Conservation (phyloP, 768 basidiomycete species). For the Lentinula sp. region DNA sequence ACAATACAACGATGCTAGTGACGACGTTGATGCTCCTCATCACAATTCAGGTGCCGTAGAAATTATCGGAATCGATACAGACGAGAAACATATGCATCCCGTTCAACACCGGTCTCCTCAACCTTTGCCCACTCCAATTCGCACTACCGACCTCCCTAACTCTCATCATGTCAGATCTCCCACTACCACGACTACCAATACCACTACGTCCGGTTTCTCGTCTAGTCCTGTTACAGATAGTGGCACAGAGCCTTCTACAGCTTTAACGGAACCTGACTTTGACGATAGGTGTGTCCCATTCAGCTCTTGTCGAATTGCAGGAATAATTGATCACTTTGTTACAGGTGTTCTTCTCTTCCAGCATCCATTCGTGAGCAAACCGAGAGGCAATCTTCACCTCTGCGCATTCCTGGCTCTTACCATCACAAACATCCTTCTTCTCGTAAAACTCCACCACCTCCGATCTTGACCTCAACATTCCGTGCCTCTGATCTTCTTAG, state of each 20-base stretch:
- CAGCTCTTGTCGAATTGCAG: neutral
- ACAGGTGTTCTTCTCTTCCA: neutral
- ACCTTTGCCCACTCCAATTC: neutral
- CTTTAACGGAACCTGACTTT: neutral
- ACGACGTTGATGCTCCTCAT: constrained; percentile 4
- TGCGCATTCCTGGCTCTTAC: constrained; percentile 11
- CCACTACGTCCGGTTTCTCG: constrained; percentile 10
- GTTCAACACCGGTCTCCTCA: constrained; percentile 27
- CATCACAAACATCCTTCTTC: constrained; percentile 1
- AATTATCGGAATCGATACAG: constrained; percentile 7
- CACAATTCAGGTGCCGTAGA: constrained; percentile 1
- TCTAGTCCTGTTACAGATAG: neutral
- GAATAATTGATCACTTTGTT: neutral
- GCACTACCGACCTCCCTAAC: constrained; percentile 5
- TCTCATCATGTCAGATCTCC: neutral
- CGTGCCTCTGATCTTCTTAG: constrained; percentile 38
- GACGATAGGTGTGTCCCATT: neutral
- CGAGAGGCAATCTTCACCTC: neutral
- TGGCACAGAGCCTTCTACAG: constrained; percentile 1
- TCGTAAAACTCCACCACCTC: constrained; percentile 16
- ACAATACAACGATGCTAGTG: constrained; percentile 7
- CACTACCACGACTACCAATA: neutral
- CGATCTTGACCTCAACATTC: constrained; percentile 46
- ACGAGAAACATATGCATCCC: constrained; percentile 49
- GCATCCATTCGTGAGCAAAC: neutral